Evolutionary conservation across 2,329 filamentous ascomycete species (phyloP), one percentile per base, ranked within the genome.

Genomic region (Plectosphaerella sp.): DNA sequence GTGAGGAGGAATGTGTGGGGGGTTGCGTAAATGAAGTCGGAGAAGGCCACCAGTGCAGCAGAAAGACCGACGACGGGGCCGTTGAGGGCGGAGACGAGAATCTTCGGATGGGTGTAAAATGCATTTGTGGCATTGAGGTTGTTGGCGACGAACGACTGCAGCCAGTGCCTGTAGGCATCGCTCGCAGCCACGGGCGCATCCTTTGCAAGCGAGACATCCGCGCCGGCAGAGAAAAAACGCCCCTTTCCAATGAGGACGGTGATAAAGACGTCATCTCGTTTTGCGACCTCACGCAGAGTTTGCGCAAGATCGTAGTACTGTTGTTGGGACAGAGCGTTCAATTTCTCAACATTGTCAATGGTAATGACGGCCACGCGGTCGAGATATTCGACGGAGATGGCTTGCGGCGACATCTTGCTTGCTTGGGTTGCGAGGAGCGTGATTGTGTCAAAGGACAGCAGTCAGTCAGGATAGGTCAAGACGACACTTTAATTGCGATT

Each of bases 91-190:
- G 87, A 86, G 54, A 97, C 82, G 22, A 97, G 88, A 71, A 97
- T 88, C 74, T 97, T 97, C 61, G 91, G 89, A 72, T 97, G 94
- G 14, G 85, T 86, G 76, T 94, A 92, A 75, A 97, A 96, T 61
- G 91, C 87, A 62, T 90, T 87, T 2, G 92, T 94, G 62, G 90
- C 82, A 78, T 96, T 89, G 52, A 97, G 82, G 77, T 97, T 97
- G 77, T 88, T 87, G 59, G 87, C 77, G 11, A 90, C 87, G 71
- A 97, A 96, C 64, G 67, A 75, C 49, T 80, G 77, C 36, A 95
- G 80, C 73, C 84, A 86, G 59, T 83, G 76, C 49, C 67, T 65
- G 63, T 77, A 73, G 7, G 65, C 54, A 52, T 76, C 71, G 51
- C 57, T 57, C 14, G 43, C 74, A 8, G 65, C 53, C 52, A 76